phyloP scores from a whole-genome alignment of 2,329 filamentous ascomycete genomes.

The Tolypocladium guangdongense region DNA sequence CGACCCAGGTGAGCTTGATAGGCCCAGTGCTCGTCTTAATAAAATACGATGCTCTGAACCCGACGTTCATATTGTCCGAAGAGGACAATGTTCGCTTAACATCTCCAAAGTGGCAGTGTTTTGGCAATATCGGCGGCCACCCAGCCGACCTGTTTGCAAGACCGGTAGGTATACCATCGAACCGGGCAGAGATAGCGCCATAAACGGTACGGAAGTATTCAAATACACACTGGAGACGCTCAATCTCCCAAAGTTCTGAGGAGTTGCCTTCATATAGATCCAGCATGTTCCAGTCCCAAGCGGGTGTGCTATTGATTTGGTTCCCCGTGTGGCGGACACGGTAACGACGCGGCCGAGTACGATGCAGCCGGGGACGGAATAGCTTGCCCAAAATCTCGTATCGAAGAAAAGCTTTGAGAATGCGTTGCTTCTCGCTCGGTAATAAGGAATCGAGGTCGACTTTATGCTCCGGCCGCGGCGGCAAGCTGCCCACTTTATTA shows the following conservation, averaged over 20 bases:
- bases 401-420: not conserved
- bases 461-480: not conserved
- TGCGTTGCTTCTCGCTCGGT: not conserved
- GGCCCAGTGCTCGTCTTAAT: not conserved
- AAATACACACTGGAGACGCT: not conserved
- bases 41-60: not conserved
- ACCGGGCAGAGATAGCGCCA: not conserved
- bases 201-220: not conserved
- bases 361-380: not conserved
- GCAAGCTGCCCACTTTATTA: not conserved
- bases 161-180: not conserved
- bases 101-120: not conserved
- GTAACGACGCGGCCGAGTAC: not conserved
- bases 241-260: not conserved
- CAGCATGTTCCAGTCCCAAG: not conserved
- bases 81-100: not conserved
- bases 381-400: not conserved
- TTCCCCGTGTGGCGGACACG: not conserved
- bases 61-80: not conserved
- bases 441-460: not conserved
- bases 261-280: not conserved
- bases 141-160: no score
- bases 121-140: not conserved
- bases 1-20: not conserved
- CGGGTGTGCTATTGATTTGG: not conserved